Base-by-base conservation (phyloP, 805 yeast species). In the Schizosaccharomyces osmophilus region DNA sequence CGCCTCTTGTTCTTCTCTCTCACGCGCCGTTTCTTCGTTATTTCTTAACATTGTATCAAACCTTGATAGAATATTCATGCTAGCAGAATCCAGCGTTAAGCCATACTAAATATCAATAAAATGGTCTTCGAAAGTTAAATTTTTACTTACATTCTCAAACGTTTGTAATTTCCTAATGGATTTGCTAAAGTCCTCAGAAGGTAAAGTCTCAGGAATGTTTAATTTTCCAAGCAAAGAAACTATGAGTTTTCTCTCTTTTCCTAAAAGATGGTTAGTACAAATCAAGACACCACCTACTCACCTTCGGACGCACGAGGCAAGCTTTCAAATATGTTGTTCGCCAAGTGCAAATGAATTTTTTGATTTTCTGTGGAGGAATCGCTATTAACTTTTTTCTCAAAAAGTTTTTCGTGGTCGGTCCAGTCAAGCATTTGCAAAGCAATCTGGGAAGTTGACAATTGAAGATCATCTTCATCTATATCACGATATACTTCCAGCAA, bases 391-490 rank as follows among this genome's bases (percentile, higher is more conserved):
- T 45, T 45, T 11, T 24, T 45, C 26, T 45, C 51, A 17, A 19
- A 51, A 9, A 39, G 22, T 24, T 32, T 59, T 22, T 48, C 60
- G 2, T 95, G 95, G 69, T 87, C 90, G 22, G 95, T 84, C 95
- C 96, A 87, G 67, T 82, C 80, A 29, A 84, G 74, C 59, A 90
- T 71, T 66, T 86, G 95, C 64, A 82, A 87, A 41, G 84, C 72
- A 2, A 85, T 78, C 9, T 74, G 73, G 13, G 76, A 72, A 0
- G 87, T 84, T 4, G 72, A 62, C 1, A 70, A 64, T 59, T 67
- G 65, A 19, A 69, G 69, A 8, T 68, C 69, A 22, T 62, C 67
- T 15, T 67, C 69, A 29, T 72, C 72, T 8, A 72, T 68, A 5
- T 70, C 71, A n/a, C 70, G 73, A 71, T 73, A 72, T 36, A 93